Evolutionary conservation across 2,329 filamentous ascomycete genomes (phyloP).

Genomic region (Knufia fluminis): DNA sequence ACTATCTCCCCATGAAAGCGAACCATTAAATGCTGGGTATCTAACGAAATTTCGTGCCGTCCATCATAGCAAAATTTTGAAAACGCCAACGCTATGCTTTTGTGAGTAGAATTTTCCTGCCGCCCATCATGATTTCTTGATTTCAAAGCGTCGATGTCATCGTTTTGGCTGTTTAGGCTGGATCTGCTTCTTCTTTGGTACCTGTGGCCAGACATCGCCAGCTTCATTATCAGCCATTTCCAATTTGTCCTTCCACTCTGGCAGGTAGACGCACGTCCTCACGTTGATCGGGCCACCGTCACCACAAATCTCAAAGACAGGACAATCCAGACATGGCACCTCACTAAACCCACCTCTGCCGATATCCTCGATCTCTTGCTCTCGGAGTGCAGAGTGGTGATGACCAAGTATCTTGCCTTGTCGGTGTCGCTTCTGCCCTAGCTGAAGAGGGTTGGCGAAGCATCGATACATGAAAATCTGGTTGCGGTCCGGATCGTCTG

Average conservation of each 20-base stretch:
- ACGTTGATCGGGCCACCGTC: slow-evolving; percentile 86
- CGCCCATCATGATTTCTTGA: background rate
- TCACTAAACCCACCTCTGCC: slow-evolving; percentile 64
- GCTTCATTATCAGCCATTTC: slow-evolving; percentile 22
- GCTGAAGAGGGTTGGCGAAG: slow-evolving; percentile 32
- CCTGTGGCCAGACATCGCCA: slow-evolving; percentile 7
- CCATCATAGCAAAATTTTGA: background rate
- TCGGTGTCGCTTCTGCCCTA: slow-evolving; percentile 25
- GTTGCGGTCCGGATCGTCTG: slow-evolving; percentile 12
- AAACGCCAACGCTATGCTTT: slow-evolving; percentile 8
- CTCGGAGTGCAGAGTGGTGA: slow-evolving; percentile 16
- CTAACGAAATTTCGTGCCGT: background rate
- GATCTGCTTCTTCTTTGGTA: background rate
- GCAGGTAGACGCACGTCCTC: slow-evolving; percentile 83
- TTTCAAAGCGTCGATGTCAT: background rate
- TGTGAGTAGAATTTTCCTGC: background rate
- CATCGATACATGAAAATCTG: slow-evolving; percentile 35
- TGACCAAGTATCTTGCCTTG: slow-evolving; percentile 7
- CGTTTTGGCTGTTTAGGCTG: background rate
- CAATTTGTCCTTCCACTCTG: slow-evolving; percentile 58
- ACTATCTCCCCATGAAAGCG: background rate
- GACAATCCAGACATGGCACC: slow-evolving; percentile 81
- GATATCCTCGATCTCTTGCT: slow-evolving; percentile 31
- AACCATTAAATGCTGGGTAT: background rate
- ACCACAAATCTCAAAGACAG: slow-evolving; percentile 85